Conservation (phyloP, 2,329 filamentous ascomycete species). For the Zasmidium angulare region DNA sequence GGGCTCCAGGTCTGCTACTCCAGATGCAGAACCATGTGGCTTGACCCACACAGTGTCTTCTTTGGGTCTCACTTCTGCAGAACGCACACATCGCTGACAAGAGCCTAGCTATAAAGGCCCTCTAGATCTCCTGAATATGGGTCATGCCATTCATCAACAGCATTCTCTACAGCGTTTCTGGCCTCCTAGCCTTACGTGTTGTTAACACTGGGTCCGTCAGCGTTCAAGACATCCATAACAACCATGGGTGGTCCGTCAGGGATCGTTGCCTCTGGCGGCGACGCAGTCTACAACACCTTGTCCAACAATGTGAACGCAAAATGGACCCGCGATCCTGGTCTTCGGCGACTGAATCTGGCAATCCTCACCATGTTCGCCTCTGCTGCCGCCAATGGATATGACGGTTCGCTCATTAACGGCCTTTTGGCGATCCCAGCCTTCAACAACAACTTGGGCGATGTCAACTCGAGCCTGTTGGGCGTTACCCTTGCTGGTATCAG, state of each 20-base stretch:
- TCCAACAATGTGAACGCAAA: conserved; percentile 17
- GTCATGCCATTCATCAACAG: too few species aligned
- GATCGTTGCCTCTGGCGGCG: conserved; percentile 13
- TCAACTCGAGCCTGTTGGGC: conserved; percentile 29
- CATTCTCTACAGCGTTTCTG: background rate
- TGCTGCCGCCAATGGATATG: conserved; percentile 31
- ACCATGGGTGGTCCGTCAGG: conserved; percentile 8
- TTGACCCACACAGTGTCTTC: too few species aligned
- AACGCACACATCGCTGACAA: too few species aligned
- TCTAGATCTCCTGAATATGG: too few species aligned
- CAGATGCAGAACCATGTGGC: background rate
- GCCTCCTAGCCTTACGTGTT: too few species aligned
- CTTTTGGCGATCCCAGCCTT: conserved; percentile 27
- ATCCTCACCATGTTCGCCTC: conserved; percentile 24
- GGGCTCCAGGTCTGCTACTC: background rate
- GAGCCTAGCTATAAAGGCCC: too few species aligned
- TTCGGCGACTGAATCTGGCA: conserved; percentile 21
- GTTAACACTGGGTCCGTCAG: too few species aligned
- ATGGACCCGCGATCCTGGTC: conserved; percentile 19
- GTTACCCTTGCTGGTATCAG: conserved; percentile 28
- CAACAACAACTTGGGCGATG: conserved; percentile 29
- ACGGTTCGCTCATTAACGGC: conserved; percentile 32
- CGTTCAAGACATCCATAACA: too few species aligned
- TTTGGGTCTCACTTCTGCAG: too few species aligned
- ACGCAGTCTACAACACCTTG: conserved; percentile 20